Conservation (phyloP, 2,329 filamentous ascomycete genomes). For the Diplodia sapinea region DNA sequence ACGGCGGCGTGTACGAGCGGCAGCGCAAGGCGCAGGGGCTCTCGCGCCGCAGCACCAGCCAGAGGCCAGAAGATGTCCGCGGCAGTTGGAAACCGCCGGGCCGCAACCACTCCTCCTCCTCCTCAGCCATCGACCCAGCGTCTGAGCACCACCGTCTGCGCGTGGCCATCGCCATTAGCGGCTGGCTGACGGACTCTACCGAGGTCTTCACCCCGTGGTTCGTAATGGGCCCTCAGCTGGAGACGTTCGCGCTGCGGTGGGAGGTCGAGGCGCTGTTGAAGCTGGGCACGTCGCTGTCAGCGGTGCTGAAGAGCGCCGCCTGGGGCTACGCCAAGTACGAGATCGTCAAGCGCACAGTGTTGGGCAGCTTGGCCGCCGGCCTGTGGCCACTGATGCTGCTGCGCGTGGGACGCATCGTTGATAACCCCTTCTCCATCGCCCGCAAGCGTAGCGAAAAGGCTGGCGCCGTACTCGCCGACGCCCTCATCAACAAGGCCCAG, state of each 20-base stretch:
- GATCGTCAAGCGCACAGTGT: conserved; percentile 68
- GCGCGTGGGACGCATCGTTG: conserved; percentile 64
- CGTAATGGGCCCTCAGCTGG: conserved; percentile 72
- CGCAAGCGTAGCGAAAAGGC: conserved; percentile 80
- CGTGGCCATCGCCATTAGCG: conserved; percentile 81
- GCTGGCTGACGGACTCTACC: conserved; percentile 76
- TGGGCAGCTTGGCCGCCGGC: conserved; percentile 54
- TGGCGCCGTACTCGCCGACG: conserved; percentile 78
- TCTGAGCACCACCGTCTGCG: conserved; percentile 57
- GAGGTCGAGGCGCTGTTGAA: conserved; percentile 79
- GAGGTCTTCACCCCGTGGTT: conserved; percentile 81
- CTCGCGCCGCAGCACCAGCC: neutral
- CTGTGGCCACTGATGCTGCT: conserved; percentile 57
- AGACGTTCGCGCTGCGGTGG: conserved; percentile 84
- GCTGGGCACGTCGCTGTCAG: conserved; percentile 77
- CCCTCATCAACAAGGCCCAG: conserved; percentile 79
- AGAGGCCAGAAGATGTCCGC: conserved; percentile 51
- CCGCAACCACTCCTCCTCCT: neutral
- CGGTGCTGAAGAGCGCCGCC: conserved; percentile 78
- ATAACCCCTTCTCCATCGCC: conserved; percentile 82
- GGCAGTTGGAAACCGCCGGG: conserved; percentile 15
- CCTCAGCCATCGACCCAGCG: conserved; percentile 39
- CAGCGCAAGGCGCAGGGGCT: conserved; percentile 52
- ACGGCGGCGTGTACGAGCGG: conserved; percentile 35
- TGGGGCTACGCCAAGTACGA: conserved; percentile 78